phyloP scores from a whole-genome alignment of 2,329 filamentous ascomycete genomes.

The Paecilomyces sp. region DNA sequence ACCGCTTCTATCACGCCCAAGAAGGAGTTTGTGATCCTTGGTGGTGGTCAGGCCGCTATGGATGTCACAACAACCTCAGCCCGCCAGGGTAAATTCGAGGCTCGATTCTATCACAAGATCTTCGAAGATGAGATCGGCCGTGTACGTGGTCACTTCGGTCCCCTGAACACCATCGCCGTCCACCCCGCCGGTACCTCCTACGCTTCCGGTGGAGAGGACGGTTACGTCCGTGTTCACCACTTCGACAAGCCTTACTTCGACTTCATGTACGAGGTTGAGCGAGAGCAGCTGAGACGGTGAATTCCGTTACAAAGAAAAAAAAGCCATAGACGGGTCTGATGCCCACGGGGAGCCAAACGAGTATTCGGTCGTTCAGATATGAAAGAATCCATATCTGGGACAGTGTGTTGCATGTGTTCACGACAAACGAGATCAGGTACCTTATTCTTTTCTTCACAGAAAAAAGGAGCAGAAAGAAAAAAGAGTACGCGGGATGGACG shows the following conservation, averaged over 20 bases:
- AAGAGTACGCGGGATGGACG: neutral
- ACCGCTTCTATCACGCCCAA: slow-evolving; percentile 87
- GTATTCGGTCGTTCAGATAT: neutral
- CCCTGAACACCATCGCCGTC: slow-evolving; percentile 89
- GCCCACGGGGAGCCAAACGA: neutral
- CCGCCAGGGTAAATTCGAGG: slow-evolving; percentile 98
- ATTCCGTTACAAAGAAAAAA: slow-evolving; percentile 7
- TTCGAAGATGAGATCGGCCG: slow-evolving; percentile 98
- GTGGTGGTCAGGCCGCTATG: slow-evolving; percentile 97
- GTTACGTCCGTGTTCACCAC: slow-evolving; percentile 95
- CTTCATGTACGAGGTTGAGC: slow-evolving; percentile 97
- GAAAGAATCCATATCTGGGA: neutral
- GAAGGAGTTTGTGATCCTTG: slow-evolving; percentile 96
- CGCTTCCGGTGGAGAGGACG: slow-evolving; percentile 93
- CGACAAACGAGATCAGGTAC: neutral
- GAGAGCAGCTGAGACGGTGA: slow-evolving; percentile 55
- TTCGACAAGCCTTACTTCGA: slow-evolving; percentile 99
- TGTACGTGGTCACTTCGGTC: slow-evolving; percentile 95
- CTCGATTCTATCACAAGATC: slow-evolving; percentile 98
- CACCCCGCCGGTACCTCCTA: slow-evolving; percentile 89
- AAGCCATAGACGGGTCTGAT: neutral
- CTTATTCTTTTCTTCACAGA: neutral
- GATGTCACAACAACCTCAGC: slow-evolving; percentile 93
- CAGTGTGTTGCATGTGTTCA: neutral
- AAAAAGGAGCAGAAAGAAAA: neutral